These are phyloP conservation scores for Saccharomyces eubayanus DNA, from an alignment of 805 yeast species.

Conservation along the genomic window DNA sequence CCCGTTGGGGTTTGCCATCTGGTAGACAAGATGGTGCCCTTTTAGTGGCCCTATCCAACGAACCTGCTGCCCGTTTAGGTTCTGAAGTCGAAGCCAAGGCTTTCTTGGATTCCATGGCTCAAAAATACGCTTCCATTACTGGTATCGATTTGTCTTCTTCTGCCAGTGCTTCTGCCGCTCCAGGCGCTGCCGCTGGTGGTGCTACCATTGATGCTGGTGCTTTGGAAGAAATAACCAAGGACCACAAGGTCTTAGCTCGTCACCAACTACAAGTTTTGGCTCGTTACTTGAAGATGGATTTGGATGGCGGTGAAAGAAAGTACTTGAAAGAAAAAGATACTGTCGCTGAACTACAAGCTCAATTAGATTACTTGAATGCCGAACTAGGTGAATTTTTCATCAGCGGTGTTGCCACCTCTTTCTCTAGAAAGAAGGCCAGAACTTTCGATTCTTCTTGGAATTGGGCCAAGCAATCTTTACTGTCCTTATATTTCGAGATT, in stretches of 20 bases:
- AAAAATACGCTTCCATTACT: constrained; percentile 74
- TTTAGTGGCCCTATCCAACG: constrained; percentile 73
- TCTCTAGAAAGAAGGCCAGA: constrained; percentile 89
- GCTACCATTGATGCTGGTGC: constrained; percentile 94
- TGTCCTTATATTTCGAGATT: constrained; percentile 89
- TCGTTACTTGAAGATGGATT: constrained; percentile 85
- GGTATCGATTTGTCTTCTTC: constrained; percentile 72
- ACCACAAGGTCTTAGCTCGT: constrained; percentile 41
- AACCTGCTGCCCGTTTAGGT: constrained; percentile 84
- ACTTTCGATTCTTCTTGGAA: constrained; percentile 97
- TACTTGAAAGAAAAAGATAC: constrained; percentile 73
- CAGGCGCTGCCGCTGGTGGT: constrained; percentile 60
- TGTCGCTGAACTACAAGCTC: constrained; percentile 71
- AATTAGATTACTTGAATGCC: constrained; percentile 64
- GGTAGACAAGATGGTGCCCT: constrained; percentile 93
- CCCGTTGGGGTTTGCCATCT: constrained; percentile 85
- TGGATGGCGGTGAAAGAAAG: constrained; percentile 83
- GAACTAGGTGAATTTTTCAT: constrained; percentile 93
- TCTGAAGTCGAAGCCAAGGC: constrained; percentile 85
- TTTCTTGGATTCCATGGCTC: constrained; percentile 73
- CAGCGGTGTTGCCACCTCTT: constrained; percentile 80
- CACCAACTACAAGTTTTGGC: constrained; percentile 81
- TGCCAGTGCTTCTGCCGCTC: constrained; percentile 44
- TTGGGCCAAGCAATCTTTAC: constrained; percentile 97
- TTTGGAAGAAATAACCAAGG: constrained; percentile 55